Base-by-base conservation (phyloP, 2,329 filamentous ascomycete species). In the Zymoseptoria ardabiliae region DNA sequence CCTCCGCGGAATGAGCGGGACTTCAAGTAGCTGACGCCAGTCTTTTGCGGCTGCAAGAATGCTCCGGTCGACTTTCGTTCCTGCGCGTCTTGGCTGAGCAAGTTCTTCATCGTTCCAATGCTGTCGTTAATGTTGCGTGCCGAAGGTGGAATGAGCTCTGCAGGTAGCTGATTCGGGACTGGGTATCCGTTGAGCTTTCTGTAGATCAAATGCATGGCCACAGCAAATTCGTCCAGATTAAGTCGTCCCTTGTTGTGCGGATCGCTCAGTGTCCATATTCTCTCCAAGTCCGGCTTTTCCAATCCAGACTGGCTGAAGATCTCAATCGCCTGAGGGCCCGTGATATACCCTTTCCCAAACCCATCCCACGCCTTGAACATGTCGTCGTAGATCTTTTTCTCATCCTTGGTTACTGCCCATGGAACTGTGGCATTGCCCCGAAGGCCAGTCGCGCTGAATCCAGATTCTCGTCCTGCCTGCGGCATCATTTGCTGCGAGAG, bases 191-290 rank as follows among this genome's bases (percentile, higher is more conserved):
- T 97, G 56, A 99, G 82, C 73, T 95, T 96, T 68, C 94, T 85
- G 77, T 99, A 99, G 69, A 99, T 99, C 76, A 99, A 79, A 81
- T 99, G 94, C 94, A 99, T 99, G 9, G 92, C 91, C 56, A 99
- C 93, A 8, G 94, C 92, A 71, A 99, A 99, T 71, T 99, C 94
- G 72, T 99, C 94, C 70, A 97, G 84, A 69, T 99, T 92, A 28
- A 99, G 82, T 58, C 92, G 88, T 19, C 94, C 94, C 73, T 94
- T 94, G 75, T 99, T 97, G 64, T 92, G 88, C 30, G 92, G 88
- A 72, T 99, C 94, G 2, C 93, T 88, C 60, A 99, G 79, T 9
- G 94, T 97, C 94, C 94, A 99, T 55, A 97, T 87, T 30, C 88
- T 84, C 75, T 97, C 94, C 45, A 99, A 79, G 67, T 97, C 94